Base-by-base conservation (phyloP, 371 early-diverging fungal species). In the Mucor irregularis region DNA sequence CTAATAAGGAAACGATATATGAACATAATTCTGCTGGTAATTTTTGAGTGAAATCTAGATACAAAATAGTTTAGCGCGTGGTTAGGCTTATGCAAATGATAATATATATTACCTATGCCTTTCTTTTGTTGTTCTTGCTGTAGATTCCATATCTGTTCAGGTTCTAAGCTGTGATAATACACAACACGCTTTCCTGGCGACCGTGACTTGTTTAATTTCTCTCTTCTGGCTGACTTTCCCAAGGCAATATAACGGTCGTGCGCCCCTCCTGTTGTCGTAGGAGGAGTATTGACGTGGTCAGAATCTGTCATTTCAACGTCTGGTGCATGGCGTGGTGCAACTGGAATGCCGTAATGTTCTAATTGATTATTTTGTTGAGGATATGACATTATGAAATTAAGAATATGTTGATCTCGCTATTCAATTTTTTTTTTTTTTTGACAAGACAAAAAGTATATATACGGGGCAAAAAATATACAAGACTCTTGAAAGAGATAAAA, bases 1-100 rank as follows among this genome's bases (percentile, higher is more conserved):
- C 64, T 3, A 68, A 46, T 19, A 68, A 35, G 14, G 69, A 64
- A 10, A 68, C 22, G 17, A 68, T 68, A 31, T 61, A 58, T 44
- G 52, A 47, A 17, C 64, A 64, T 33, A 68, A 40, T 58, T 68
- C 69, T 3, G 48, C 19, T 28, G 69, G 69, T 17, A 68, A 53
- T 44, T 44, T 39, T n/a, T 49, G 31, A 10, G 59, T 58, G 40
- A 64, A 64, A 45, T 64, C 64, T 64, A 50, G 21, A 1, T 14
- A 34, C 21, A 24, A 35, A 25, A 13, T 37, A n/a, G 3, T 37
- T 49, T 24, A 49, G 44, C 13, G 14, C 17, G 42, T 17, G 11
- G 24, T 43, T 13, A 30, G 26, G 3, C 29, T 38, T 58, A 31
- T 45, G 9, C 35, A 0, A 21, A 16, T 46, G 26, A 38, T 8